Conservation (phyloP, 441 rosid species). For the Gossypium armourianum region DNA sequence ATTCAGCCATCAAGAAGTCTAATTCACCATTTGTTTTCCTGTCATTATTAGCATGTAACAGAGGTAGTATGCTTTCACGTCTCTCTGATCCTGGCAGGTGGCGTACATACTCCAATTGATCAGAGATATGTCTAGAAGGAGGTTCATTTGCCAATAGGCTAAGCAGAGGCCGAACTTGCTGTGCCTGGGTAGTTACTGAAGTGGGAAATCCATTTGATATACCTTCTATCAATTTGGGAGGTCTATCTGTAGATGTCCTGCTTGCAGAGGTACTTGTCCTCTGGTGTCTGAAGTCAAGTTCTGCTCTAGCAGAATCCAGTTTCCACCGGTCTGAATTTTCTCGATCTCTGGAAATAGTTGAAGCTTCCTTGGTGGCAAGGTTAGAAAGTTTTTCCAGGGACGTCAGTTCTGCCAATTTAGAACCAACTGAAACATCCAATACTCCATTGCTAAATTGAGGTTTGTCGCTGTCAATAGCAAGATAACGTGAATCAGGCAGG, state of each 20-base stretch:
- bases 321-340: conserved; percentile 38
- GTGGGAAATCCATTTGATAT: conserved; percentile 47
- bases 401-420: conserved; percentile 29
- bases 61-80: conserved; percentile 68
- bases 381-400: conserved; percentile 32
- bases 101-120: conserved; percentile 72
- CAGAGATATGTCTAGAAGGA: conserved; percentile 72
- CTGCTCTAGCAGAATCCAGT: conserved; percentile 33
- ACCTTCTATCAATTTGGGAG: conserved; percentile 54
- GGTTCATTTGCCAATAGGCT: conserved; percentile 98
- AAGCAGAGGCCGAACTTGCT: conserved; percentile 90
- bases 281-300: conserved; percentile 46
- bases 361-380: conserved; percentile 28
- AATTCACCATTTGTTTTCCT: conserved; percentile 80
- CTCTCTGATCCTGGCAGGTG: conserved; percentile 61
- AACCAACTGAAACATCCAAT: conserved; percentile 32
- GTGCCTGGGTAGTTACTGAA: conserved; percentile 37
- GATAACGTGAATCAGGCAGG: conserved; percentile 44
- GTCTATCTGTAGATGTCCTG: conserved; percentile 61
- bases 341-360: conserved; percentile 28
- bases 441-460: conserved; percentile 48
- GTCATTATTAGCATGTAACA: conserved; percentile 60
- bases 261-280: conserved; percentile 36
- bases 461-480: conserved; percentile 40
- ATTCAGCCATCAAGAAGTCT: conserved; percentile 79